Base-by-base conservation (phyloP, 768 basidiomycete genomes). In the Ramaria rubella region DNA sequence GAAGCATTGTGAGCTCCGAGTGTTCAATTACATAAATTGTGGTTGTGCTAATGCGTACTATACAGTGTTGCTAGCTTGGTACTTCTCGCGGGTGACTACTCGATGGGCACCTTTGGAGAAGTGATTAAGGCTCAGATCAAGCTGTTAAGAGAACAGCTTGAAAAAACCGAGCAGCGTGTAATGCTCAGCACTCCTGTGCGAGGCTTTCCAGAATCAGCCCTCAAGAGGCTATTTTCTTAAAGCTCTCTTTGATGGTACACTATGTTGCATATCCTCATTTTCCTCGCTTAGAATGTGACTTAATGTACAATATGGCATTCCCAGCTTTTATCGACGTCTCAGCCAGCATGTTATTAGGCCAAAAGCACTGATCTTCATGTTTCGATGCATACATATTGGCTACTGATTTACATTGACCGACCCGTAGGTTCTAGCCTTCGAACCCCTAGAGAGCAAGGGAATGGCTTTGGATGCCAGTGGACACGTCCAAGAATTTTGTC, bases 31-130 rank as follows among this genome's bases (percentile, higher is more conserved):
- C 49, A 23, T 29, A 14, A 52, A 29, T 19, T 19, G 29, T 27
- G 15, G 27, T 48, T 30, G 29, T 34, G 8, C 23, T 40, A 23
- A 42, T 36, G 52, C 27, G 52, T 48, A 15, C 34, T 9, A 33
- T 54, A 12, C 60, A 90, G 89, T 64, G 83, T 91, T 17, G 85
- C 89, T 3, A 73, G 84, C 2, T 76, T 92, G n/a, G 82, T 91
- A 26, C 75, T 75, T 11, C 68, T 91, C 15, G 83, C 81, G 5
- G 74, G 73, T 24, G 75, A 75, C 36, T 75, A 79, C 23, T 77
- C 75, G 4, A 66, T 62, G 23, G 66, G 74, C 14, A 52, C 72
- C 1, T 91, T 93, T 64, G 69, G 66, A 1, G 61, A 62, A 6
- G 62, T 80, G 3, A 60, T 93, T 44, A 79, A 79, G 67, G 64